Evolutionary conservation across 495 filamentous ascomycete species (phyloP).

Genomic region (Aspergillus campestris): DNA sequence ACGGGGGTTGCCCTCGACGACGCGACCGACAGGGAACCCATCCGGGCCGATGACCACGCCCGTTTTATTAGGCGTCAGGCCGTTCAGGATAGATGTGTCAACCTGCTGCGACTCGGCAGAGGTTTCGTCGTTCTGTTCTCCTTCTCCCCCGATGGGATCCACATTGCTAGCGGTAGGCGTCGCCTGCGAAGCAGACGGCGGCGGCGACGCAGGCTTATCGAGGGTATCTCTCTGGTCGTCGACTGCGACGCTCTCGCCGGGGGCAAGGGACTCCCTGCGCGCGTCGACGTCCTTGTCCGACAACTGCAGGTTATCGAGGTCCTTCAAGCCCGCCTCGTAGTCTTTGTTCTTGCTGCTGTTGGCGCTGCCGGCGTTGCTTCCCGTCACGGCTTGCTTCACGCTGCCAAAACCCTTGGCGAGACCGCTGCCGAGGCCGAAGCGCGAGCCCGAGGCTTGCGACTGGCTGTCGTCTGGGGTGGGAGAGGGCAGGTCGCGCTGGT

Average conservation of each 20-base stretch:
- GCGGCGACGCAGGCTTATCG: constrained; percentile 38
- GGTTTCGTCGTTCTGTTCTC: constrained; percentile 22
- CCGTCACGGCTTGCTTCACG: constrained; percentile 18
- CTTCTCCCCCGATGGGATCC: constrained; percentile 54
- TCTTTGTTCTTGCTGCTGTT: constrained; percentile 51
- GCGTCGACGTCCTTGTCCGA: constrained; percentile 52
- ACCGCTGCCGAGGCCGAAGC: constrained; percentile 14
- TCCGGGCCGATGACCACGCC: constrained; percentile 67
- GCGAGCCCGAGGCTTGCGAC: constrained; percentile 26
- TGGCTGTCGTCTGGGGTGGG: constrained; percentile 17
- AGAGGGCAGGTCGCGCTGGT: constrained; percentile 22
- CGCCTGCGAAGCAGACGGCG: constrained; percentile 56
- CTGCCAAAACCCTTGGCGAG: constrained; percentile 15
- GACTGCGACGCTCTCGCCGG: constrained; percentile 52
- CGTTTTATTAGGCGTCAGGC: constrained; percentile 66
- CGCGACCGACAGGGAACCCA: constrained; percentile 60
- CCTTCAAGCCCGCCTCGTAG: constrained; percentile 56
- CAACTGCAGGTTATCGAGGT: constrained; percentile 51
- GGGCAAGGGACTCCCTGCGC: constrained; percentile 24
- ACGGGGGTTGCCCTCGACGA: constrained; percentile 60
- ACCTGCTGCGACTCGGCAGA: constrained; percentile 38
- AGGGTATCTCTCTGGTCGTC: constrained; percentile 46
- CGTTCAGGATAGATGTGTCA: constrained; percentile 59
- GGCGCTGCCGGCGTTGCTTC: constrained; percentile 48
- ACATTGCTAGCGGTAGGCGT: constrained; percentile 54